Base-by-base conservation (phyloP, 306 rosid genomes). In the Albizia julibrissin region DNA sequence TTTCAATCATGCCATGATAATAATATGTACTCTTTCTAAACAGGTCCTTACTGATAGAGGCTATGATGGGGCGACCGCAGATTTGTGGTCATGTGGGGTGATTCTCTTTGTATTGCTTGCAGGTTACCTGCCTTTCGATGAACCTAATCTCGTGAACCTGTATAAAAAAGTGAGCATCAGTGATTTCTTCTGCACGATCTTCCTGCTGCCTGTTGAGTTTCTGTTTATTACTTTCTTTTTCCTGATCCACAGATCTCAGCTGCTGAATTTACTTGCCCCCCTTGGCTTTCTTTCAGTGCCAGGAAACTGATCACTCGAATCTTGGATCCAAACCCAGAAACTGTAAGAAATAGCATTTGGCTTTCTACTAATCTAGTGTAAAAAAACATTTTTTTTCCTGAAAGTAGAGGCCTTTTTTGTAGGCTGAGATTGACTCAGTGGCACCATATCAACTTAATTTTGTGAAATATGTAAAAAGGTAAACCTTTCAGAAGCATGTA, bases 71-170 rank as follows among this genome's bases (percentile, higher is more conserved):
- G 97, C 92, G 59, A 93, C 93, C 31, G 98, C 98, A 10, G 99
- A 95, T 85, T 87, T 95, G 90, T 95, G 99, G 99, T 95, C 99
- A 40, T 93, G 99, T 77, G 99, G 99, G 80, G 99, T 95, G 88
- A 95, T 95, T 84, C 98, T 95, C 82, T 95, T 93, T 86, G 99
- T 95, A 82, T 83, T 95, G 89, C 92, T 95, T 82, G 99, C 99
- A 64, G 99, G 99, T 87, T 95, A 95, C 94, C 86, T 95, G 93
- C 99, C 99, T 70, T 95, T 95, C 44, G 99, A 95, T 78, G 99
- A 95, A 77, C 76, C 97, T 73, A 95, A 93, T 92, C 89, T 95
- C 79, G 85, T 93, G 84, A 89, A 77, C 88, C 92, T 95, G 79
- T 95, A 95, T 85, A 93, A 89, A 90, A 95, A 93, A 79, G 99